Evolutionary conservation across 345 rosid genomes (phyloP).

Genomic region (Eucalyptus pauciflora): DNA sequence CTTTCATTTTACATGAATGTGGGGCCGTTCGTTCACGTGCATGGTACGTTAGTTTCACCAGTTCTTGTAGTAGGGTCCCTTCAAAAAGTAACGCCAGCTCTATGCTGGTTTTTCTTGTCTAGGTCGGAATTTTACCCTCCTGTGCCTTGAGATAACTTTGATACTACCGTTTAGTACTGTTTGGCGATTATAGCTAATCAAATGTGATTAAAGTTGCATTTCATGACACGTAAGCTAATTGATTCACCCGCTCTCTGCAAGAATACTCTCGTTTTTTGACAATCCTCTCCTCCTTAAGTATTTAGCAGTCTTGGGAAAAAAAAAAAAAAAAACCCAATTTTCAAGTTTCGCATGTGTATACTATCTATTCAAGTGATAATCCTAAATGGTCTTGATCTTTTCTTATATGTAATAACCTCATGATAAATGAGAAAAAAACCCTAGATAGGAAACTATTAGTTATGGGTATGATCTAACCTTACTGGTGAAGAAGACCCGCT

Average conservation of each 20-base stretch:
- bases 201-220: not conserved
- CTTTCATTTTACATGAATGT: not conserved
- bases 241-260: not conserved
- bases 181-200: not conserved
- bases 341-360: not conserved
- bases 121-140: not conserved
- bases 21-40: not conserved
- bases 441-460: not conserved
- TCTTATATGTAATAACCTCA: not conserved
- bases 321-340: not conserved
- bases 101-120: not conserved
- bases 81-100: not conserved
- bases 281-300: not conserved
- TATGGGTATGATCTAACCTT: constrained; percentile 17
- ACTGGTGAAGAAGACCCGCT: constrained; percentile 54
- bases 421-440: not conserved
- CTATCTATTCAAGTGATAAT: not conserved
- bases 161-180: not conserved
- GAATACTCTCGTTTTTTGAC: not conserved
- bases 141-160: not conserved
- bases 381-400: not conserved
- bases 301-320: not conserved
- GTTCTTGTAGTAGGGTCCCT: not conserved
- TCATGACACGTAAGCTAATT: not conserved
- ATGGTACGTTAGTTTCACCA: not conserved